Evolutionary conservation across 108 stramenopile species (phyloP).

Genomic region (Stephanodiscus triporus): DNA sequence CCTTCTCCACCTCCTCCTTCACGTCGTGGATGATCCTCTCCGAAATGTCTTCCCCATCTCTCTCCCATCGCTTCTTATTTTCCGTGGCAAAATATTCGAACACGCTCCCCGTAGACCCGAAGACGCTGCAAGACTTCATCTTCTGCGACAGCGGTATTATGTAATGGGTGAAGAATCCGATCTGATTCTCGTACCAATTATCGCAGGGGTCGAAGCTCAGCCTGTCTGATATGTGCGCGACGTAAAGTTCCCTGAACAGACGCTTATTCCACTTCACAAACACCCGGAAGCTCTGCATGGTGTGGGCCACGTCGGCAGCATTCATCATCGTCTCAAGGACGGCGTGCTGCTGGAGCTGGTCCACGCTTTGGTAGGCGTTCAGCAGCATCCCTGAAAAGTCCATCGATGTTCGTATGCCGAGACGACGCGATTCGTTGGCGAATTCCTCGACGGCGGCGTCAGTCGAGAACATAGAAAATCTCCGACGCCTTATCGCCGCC

Average conservation of each 20-base stretch:
- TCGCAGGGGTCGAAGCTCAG: slow-evolving; percentile 38
- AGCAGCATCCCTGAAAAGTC: slow-evolving; percentile 45
- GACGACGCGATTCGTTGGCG: slow-evolving; percentile 18
- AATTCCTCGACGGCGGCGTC: slow-evolving; percentile 27
- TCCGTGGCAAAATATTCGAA: slow-evolving; percentile 50
- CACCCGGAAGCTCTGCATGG: slow-evolving; percentile 57
- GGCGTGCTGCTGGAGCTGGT: slow-evolving; percentile 45
- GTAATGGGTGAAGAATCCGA: slow-evolving; percentile 53
- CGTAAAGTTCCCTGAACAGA: slow-evolving; percentile 53
- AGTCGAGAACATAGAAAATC: slow-evolving; percentile 29
- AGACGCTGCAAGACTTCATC: slow-evolving; percentile 41
- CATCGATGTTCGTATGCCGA: slow-evolving; percentile 41
- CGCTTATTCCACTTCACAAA: slow-evolving; percentile 65
- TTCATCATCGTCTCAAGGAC: slow-evolving; percentile 62
- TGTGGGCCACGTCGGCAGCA: slow-evolving; percentile 60
- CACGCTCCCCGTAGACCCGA: slow-evolving; percentile 38
- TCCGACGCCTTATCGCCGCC: slow-evolving; percentile 19
- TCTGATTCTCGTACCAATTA: slow-evolving; percentile 58
- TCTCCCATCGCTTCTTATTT: slow-evolving; percentile 36
- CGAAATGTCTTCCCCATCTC: slow-evolving; percentile 41
- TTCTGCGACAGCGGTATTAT: slow-evolving; percentile 54
- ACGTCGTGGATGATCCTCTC: slow-evolving; percentile 38
- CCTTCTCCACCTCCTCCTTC: slow-evolving; percentile 24
- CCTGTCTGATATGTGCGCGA: slow-evolving; percentile 27
- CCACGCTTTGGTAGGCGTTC: slow-evolving; percentile 20